Evolutionary conservation across 1,284 basidiomycete species (phyloP).

Genomic region (Pseudozyma sp.): DNA sequence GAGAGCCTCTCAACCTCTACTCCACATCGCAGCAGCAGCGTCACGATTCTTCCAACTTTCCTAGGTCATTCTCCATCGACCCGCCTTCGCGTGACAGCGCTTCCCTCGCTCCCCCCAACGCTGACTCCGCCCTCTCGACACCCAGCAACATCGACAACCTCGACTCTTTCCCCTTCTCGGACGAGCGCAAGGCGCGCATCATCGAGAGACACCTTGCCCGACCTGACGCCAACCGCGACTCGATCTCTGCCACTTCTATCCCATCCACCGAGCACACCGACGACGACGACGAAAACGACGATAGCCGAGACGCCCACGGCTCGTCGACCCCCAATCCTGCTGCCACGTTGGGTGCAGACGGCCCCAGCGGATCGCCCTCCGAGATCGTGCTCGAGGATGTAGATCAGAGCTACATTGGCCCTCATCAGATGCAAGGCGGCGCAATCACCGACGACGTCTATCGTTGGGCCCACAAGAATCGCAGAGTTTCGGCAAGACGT

Average conservation of each 20-base stretch:
- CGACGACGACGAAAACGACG: slow-evolving; percentile 12
- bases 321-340: slow-evolving; percentile 19
- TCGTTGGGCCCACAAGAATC: slow-evolving; percentile 67
- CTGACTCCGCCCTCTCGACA: slow-evolving; percentile 47
- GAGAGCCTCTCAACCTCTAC: slow-evolving; percentile 35
- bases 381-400: slow-evolving; percentile 28
- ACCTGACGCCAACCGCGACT: slow-evolving; percentile 41
- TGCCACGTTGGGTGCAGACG: slow-evolving; percentile 2
- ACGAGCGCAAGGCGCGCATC: slow-evolving; percentile 62
- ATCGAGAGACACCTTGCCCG: slow-evolving; percentile 56
- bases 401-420: slow-evolving; percentile 59
- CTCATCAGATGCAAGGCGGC: slow-evolving; percentile 65
- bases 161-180: slow-evolving; percentile 57
- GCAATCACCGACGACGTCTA: slow-evolving; percentile 67
- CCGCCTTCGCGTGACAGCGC: slow-evolving; percentile 40
- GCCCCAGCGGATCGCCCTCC: slow-evolving; percentile 18
- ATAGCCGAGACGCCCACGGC: slow-evolving; percentile 13
- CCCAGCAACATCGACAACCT: slow-evolving; percentile 55
- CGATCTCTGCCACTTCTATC: slow-evolving; percentile 43
- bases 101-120: slow-evolving; percentile 39
- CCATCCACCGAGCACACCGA: slow-evolving; percentile 33
- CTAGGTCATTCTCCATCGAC: slow-evolving; percentile 33
- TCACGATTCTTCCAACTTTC: slow-evolving; percentile 24
- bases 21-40: slow-evolving; percentile 41
- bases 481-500: slow-evolving; percentile 42